Evolutionary conservation across 176 grass and related monocot genomes (phyloP).

Genomic region (Ananas comosus): DNA sequence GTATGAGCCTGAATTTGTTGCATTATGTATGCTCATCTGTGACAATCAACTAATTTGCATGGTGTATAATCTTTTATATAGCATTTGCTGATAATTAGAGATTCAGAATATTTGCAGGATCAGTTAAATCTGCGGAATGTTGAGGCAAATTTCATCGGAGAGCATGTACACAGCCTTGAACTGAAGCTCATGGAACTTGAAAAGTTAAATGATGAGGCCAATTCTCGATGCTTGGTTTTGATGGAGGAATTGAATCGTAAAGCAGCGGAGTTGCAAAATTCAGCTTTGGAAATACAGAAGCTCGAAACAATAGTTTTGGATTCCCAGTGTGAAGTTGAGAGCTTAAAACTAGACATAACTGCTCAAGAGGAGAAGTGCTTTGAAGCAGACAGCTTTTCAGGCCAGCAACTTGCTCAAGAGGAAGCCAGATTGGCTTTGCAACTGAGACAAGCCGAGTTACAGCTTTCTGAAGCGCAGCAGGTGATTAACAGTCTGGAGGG

Average conservation of each 20-base stretch:
- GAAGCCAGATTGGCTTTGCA: slow-evolving; percentile 23
- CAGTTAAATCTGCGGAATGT: slow-evolving; percentile 74
- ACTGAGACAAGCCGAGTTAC: slow-evolving; percentile 29
- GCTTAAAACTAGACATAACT: slow-evolving; percentile 93
- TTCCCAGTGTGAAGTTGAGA: slow-evolving; percentile 93
- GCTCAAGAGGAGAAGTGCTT: slow-evolving; percentile 63
- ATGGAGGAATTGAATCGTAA: slow-evolving; percentile 61
- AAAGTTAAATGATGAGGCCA: slow-evolving; percentile 56
- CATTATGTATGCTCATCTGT: neutral
- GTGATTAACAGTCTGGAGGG: slow-evolving; percentile 34
- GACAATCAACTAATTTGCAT: neutral
- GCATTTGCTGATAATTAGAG: slow-evolving; percentile 20
- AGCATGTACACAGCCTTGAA: slow-evolving; percentile 81
- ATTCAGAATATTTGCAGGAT: slow-evolving; percentile 91
- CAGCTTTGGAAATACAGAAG: slow-evolving; percentile 56
- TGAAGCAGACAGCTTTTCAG: slow-evolving; percentile 31
- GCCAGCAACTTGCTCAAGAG: slow-evolving; percentile 30
- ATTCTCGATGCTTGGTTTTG: slow-evolving; percentile 66
- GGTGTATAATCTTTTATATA: neutral
- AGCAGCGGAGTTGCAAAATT: slow-evolving; percentile 61
- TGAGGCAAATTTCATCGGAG: slow-evolving; percentile 84
- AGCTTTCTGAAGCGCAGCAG: slow-evolving; percentile 37
- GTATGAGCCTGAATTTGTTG: no score
- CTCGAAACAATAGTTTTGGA: slow-evolving; percentile 65
- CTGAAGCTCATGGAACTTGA: slow-evolving; percentile 68